Conservation (phyloP, 2,329 filamentous ascomycete species). For the Penicillium sp. region DNA sequence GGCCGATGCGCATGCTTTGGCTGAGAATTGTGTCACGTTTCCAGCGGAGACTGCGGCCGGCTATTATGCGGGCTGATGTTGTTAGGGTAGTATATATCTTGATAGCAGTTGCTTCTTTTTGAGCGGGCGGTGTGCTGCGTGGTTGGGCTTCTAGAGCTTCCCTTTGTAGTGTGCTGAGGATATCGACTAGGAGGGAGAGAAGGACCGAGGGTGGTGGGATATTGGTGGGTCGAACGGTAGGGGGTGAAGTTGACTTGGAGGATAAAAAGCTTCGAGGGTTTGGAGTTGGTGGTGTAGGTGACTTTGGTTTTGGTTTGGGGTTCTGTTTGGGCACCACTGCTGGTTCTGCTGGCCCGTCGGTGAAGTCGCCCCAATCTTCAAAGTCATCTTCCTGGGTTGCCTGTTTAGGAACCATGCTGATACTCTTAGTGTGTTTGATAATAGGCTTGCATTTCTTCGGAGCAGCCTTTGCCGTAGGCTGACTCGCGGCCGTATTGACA, state of each 20-base stretch:
- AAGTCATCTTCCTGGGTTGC: slow-evolving; percentile 23
- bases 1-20: slow-evolving; percentile 83
- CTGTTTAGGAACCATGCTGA: slow-evolving; percentile 2
- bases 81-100: slow-evolving; percentile 33
- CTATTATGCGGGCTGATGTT: slow-evolving; percentile 77
- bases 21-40: slow-evolving; percentile 82
- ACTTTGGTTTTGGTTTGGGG: not conserved
- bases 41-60: slow-evolving; percentile 84
- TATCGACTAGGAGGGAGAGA: slow-evolving; percentile 70
- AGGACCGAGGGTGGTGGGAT: slow-evolving; percentile 85
- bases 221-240: slow-evolving; percentile 68
- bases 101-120: slow-evolving; percentile 17
- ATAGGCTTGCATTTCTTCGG: slow-evolving; percentile 4
- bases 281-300: slow-evolving; percentile 10
- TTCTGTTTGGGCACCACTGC: not conserved
- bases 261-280: slow-evolving; percentile 13
- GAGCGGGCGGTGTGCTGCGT: slow-evolving; percentile 27
- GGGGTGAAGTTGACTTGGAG: slow-evolving; percentile 11
- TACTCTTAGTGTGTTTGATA: slow-evolving; percentile 2
- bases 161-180: slow-evolving; percentile 66
- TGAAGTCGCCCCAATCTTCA: slow-evolving; percentile 25
- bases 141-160: slow-evolving; percentile 66
- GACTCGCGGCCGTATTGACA: slow-evolving; percentile 3
- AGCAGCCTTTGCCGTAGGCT: slow-evolving; percentile 5
- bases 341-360: slow-evolving; percentile 16